phyloP scores from a whole-genome alignment of 305 asterid species.

The Solanum hybrid region DNA sequence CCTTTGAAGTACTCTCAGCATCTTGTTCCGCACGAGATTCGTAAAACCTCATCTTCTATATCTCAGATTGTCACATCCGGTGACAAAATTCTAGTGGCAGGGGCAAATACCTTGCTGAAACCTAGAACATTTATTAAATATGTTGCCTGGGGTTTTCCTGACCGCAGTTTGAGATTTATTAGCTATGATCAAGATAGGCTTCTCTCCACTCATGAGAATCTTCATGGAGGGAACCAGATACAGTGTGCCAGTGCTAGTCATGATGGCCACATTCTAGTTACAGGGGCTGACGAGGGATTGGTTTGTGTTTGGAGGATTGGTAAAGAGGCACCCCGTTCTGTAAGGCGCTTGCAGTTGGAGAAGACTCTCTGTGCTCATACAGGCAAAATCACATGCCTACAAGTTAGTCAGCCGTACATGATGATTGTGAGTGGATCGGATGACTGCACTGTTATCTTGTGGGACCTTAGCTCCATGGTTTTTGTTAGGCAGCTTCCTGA shows the following conservation, averaged over 20 bases:
- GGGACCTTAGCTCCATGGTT: conserved; percentile 94
- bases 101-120: conserved; percentile 69
- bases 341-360: conserved; percentile 56
- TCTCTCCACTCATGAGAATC: conserved; percentile 92
- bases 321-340: conserved; percentile 66
- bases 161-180: conserved; percentile 82
- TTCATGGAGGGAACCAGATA: conserved; percentile 94
- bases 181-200: conserved; percentile 88
- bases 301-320: conserved; percentile 82
- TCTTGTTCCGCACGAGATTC: conserved; percentile 79
- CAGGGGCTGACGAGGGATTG: conserved; percentile 91
- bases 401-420: conserved; percentile 96
- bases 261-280: conserved; percentile 78
- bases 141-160: conserved; percentile 97
- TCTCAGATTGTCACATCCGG: conserved; percentile 62
- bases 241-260: conserved; percentile 86
- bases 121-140: conserved; percentile 73
- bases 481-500: conserved; percentile 88
- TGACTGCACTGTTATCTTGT: conserved; percentile 75
- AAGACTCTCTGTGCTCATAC: conserved; percentile 88
- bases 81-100: conserved; percentile 78
- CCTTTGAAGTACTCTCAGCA: conserved; percentile 62
- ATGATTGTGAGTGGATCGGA: conserved; percentile 95
- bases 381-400: conserved; percentile 76
- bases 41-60: conserved; percentile 67